Evolutionary conservation across 163 green algal genomes (phyloP).

Genomic region (Chlamydomonas reinhardtii): DNA sequence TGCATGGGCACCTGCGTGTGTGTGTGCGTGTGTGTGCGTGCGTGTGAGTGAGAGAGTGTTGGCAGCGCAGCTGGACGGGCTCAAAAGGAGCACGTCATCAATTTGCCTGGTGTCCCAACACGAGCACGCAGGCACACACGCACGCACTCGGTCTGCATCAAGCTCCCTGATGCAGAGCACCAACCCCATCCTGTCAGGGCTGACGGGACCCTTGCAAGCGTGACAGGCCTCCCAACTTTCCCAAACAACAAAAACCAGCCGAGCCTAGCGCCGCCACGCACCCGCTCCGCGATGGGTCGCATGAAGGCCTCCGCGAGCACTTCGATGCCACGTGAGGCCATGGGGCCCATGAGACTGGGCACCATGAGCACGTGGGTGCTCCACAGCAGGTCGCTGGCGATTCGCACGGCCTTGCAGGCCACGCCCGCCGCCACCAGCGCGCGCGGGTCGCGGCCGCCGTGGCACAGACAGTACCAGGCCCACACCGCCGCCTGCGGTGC

Average conservation of each 20-base stretch:
- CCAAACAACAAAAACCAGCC: no score
- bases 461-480: conserved; percentile 10
- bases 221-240: no score
- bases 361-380: neutral
- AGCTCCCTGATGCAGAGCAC: neutral
- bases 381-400: conserved; percentile 1
- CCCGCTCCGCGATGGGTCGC: conserved; percentile 21
- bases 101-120: no score
- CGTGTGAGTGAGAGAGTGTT: no score
- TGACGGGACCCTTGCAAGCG: no score
- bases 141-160: no score
- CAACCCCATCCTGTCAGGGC: no score
- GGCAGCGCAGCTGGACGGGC: no score
- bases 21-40: neutral
- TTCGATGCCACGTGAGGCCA: conserved; percentile 19
- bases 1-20: conserved; percentile 3
- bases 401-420: neutral
- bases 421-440: neutral
- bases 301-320: conserved; percentile 5
- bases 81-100: no score
- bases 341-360: conserved; percentile 36
- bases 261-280: no score
- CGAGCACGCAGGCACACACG: neutral
- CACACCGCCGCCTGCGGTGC: neutral
- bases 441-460: neutral